A percentile compares a stretch with the other conserved stretches of the same genome.
Evolutionary conservation across 2,329 filamentous ascomycete species (phyloP).

Genomic region (Cercospora zeae-maydis): DNA sequence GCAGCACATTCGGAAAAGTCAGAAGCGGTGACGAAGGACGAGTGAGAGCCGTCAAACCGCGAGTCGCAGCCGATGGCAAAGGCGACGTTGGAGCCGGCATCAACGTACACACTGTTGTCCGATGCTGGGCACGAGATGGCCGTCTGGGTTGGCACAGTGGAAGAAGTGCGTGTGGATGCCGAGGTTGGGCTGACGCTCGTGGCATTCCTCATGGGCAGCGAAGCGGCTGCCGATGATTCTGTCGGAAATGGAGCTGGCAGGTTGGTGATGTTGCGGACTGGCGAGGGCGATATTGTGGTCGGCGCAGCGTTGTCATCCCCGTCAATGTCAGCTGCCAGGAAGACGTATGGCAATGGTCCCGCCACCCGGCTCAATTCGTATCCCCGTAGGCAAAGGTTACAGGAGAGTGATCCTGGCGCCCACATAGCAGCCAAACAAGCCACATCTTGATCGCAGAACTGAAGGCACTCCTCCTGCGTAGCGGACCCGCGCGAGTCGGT

Average conservation of each 20-base stretch:
- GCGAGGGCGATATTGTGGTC: neutral
- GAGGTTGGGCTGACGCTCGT: neutral
- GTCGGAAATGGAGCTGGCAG: constrained; percentile 18
- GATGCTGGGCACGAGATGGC: constrained; percentile 19
- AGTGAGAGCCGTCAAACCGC: constrained; percentile 22
- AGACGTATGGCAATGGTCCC: constrained; percentile 16
- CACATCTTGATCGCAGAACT: constrained; percentile 27
- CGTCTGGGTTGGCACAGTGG: constrained; percentile 10
- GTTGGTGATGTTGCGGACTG: constrained; percentile 18
- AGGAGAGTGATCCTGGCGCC: constrained; percentile 18
- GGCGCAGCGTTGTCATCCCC: constrained; percentile 14
- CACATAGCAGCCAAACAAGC: constrained; percentile 27
- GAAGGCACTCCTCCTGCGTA: constrained; percentile 24
- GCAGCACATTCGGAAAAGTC: constrained; percentile 23
- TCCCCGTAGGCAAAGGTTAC: constrained; percentile 26
- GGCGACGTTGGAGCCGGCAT: constrained; percentile 13
- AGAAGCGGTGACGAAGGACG: constrained; percentile 19
- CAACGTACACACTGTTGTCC: constrained; percentile 19
- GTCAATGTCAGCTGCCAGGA: constrained; percentile 22
- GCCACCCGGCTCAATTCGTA: constrained; percentile 16
- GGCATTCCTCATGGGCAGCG: constrained; percentile 4
- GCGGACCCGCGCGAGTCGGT: constrained; percentile 16
- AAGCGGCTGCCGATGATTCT: neutral
- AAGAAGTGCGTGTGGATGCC: neutral
- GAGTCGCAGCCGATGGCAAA: constrained; percentile 24